These are phyloP conservation scores for Fusarium gaditjirri DNA, from an alignment of 2,329 filamentous ascomycete species.

Conservation along the genomic window DNA sequence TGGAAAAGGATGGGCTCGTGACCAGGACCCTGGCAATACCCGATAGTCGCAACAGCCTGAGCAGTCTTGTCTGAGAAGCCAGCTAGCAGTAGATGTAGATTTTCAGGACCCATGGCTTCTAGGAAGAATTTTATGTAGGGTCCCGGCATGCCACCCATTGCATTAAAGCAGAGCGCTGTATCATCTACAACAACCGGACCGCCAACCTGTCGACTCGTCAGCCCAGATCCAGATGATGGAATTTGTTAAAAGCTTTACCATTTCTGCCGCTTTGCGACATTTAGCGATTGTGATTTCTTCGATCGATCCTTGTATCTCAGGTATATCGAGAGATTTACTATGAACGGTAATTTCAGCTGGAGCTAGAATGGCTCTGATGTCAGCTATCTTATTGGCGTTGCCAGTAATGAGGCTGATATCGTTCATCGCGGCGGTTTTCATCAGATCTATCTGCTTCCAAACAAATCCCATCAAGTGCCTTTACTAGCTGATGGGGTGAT, in stretches of 20 bases:
- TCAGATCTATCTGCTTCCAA: background rate
- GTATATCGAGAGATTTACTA: background rate
- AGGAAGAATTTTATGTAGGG: background rate
- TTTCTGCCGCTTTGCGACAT: background rate
- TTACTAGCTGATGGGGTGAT: background rate
- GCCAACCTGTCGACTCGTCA: background rate
- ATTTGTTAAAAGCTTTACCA: background rate
- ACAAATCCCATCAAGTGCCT: fast-evolving
- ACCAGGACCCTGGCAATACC: background rate
- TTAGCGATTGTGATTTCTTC: background rate
- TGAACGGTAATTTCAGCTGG: background rate
- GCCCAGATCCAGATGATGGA: too few relatives aligned
- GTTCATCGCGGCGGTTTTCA: background rate
- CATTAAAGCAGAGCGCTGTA: background rate
- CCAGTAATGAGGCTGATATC: background rate
- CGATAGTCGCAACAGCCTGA: background rate
- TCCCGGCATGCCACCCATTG: background rate
- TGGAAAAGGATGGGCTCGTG: background rate
- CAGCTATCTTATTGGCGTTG: background rate
- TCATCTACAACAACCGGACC: background rate
- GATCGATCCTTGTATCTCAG: background rate
- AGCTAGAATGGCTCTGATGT: background rate
- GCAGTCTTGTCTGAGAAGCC: background rate
- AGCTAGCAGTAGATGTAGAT: background rate
- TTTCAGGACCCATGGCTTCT: background rate